Evolutionary conservation across 1,284 basidiomycete genomes (phyloP).

Genomic region (Microbotryum intermedium): DNA sequence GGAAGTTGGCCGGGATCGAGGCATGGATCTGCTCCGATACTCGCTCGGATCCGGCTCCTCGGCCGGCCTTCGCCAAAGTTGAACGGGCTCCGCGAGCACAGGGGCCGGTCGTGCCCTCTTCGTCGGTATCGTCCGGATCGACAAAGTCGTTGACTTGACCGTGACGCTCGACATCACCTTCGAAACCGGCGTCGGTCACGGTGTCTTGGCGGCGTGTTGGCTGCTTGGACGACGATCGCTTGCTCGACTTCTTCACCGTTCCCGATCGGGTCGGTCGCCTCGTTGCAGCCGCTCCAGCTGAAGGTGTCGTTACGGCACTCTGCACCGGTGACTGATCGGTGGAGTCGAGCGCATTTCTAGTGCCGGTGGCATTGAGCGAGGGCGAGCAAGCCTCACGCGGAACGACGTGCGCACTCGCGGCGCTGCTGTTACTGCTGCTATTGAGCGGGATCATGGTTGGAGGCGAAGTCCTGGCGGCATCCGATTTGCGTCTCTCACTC

Average conservation of each 20-base stretch:
- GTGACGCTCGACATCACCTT: conserved; percentile 24
- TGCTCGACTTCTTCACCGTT: conserved; percentile 5
- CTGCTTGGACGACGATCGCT: neutral
- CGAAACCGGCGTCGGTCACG: conserved; percentile 20
- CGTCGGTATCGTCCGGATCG: conserved; percentile 10
- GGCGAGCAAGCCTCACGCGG: conserved; percentile 14
- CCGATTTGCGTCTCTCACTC: too few relatives aligned
- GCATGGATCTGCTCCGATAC: conserved; percentile 4
- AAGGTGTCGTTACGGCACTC: too few relatives aligned
- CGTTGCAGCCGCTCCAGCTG: neutral
- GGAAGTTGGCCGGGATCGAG: conserved; percentile 12
- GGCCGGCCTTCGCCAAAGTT: too few relatives aligned
- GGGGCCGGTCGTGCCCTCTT: neutral
- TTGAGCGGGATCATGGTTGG: too few relatives aligned
- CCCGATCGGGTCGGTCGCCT: conserved; percentile 3
- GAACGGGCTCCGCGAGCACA: neutral
- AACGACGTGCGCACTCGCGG: neutral
- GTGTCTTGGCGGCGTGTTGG: neutral
- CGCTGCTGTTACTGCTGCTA: too few relatives aligned
- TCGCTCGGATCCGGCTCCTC: neutral
- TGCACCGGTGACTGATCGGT: too few relatives aligned
- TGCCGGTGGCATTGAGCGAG: conserved; percentile 13
- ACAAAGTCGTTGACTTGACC: conserved; percentile 27
- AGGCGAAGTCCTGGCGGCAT: too few relatives aligned
- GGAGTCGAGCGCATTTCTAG: too few relatives aligned